Percentiles rank a stretch among this genome's conserved stretches.
Conservation (phyloP, 805 yeast genomes). For the Kregervanrija fluxuum region DNA sequence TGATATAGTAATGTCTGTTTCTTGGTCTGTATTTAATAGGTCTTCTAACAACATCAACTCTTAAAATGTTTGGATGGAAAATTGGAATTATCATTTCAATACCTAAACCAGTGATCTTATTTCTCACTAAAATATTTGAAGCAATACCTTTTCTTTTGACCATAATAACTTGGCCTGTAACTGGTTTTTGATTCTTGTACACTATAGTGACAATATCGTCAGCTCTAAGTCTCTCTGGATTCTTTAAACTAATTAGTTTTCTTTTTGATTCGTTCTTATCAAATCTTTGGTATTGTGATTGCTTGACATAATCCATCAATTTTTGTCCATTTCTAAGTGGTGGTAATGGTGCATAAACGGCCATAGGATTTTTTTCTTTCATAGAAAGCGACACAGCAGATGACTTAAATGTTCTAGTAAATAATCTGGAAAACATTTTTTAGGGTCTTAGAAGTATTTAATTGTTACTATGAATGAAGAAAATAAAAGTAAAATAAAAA, state of each 20-base stretch:
- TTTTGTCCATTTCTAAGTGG: constrained; percentile 38
- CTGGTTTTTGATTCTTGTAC: constrained; percentile 57
- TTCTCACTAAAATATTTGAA: constrained; percentile 73
- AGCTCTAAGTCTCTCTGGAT: constrained; percentile 50
- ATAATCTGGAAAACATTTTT: not conserved
- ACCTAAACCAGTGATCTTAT: constrained; percentile 74
- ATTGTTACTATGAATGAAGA: too few relatives aligned
- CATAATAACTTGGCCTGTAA: constrained; percentile 74
- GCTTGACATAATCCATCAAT: constrained; percentile 38
- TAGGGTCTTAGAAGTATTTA: not conserved
- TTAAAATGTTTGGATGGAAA: constrained; percentile 69
- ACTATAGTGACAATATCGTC: constrained; percentile 80
- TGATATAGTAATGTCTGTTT: constrained; percentile 85
- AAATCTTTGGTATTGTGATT: constrained; percentile 46
- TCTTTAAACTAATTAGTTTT: constrained; percentile 39
- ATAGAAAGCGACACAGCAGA: not conserved
- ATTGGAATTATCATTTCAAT: constrained; percentile 79
- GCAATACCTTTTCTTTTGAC: constrained; percentile 67
- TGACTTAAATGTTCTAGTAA: constrained; percentile 6
- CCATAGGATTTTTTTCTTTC: constrained; percentile 13
- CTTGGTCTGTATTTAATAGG: constrained; percentile 68
- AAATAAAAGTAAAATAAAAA: too few relatives aligned
- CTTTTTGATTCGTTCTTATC: constrained; percentile 72
- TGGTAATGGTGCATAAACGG: constrained; percentile 45
- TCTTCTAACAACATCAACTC: constrained; percentile 71